Conservation (phyloP, 2,329 filamentous ascomycete genomes). For the Paramyrothecium sp. region DNA sequence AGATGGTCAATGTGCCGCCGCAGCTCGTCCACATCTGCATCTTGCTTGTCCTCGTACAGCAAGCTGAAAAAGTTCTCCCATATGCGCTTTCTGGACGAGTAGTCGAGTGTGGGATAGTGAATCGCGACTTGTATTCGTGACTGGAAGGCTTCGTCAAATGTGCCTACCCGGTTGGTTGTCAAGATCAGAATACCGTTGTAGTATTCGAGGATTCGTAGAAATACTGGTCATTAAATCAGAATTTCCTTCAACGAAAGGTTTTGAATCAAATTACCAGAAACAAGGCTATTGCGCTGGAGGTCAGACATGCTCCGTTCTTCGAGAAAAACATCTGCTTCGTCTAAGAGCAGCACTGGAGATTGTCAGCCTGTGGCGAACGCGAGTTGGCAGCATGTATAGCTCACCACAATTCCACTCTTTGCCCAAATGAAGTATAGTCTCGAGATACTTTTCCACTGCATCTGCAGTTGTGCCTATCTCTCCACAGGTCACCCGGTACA, state of each 20-base stretch:
- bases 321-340: slow-evolving; percentile 18
- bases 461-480: slow-evolving; percentile 14
- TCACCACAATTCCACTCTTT: slow-evolving; percentile 13
- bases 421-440: slow-evolving; percentile 10
- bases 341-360: slow-evolving; percentile 13
- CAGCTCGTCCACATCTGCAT: background rate
- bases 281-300: slow-evolving; percentile 15
- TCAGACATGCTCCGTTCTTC: slow-evolving; percentile 10
- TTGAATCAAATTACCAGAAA: slow-evolving; percentile 10
- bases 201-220: slow-evolving; percentile 28
- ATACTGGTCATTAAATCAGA: slow-evolving; percentile 13
- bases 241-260: background rate
- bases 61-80: background rate
- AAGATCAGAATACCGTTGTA: slow-evolving; percentile 15
- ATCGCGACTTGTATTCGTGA: background rate
- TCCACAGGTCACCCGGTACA: slow-evolving; percentile 14
- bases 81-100: background rate
- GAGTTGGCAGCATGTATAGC: background rate
- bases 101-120: background rate
- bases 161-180: background rate
- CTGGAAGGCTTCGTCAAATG: background rate
- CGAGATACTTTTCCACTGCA: slow-evolving; percentile 11
- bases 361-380: background rate
- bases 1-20: background rate
- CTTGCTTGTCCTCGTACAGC: background rate